Evolutionary conservation across 164 flowering plant genomes (phyloP), one percentile per base, ranked within the genome.

Genomic region (Berberis vulgaris): DNA sequence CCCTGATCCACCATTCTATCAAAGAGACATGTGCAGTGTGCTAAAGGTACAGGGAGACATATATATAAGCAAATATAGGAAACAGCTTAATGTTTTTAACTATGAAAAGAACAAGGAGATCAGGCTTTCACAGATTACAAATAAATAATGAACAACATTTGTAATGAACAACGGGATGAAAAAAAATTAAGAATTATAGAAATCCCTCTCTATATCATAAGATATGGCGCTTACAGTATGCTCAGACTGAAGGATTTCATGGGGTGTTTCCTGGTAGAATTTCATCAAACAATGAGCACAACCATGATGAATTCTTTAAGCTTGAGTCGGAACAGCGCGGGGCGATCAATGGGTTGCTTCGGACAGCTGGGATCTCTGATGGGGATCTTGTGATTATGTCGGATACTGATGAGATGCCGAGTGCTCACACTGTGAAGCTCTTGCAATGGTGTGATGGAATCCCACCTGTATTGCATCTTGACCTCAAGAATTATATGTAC

Each of bases 191-290:
- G 26, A 26, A 26, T 26, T 26, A 26, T 26, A 26, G 26, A 26
- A 26, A 26, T 26, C 26, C 26, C 26, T 26, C 26, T 26, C 26
- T 26, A 26, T 26, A 26, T 26, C 26, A 26, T 26, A 26, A 57
- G 55, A 0, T 26, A 38, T 38, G 66, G 65, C 13, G 68, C 96
- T 82, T 82, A 94, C 99, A 47, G 85, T 55, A 78, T 94, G 99
- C 77, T 94, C 99, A 53, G 96, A 75, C 66, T 79, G 97, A 26
- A 26, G 26, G 26, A 26, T 26, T 65, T 45, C 61, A 78, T 49
- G 61, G 63, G 41, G 56, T 60, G 2, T 62, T 64, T 68, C 1
- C 66, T 2, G 69, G 71, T 2, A 57, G 65, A 12, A 39, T 41
- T 41, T 46, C 65, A 2, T 6, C 7, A 8, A 54, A 11, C 5